Evolutionary conservation across 1,139 yeast species (phyloP).

Genomic region (Yamadazyma mexicana): DNA sequence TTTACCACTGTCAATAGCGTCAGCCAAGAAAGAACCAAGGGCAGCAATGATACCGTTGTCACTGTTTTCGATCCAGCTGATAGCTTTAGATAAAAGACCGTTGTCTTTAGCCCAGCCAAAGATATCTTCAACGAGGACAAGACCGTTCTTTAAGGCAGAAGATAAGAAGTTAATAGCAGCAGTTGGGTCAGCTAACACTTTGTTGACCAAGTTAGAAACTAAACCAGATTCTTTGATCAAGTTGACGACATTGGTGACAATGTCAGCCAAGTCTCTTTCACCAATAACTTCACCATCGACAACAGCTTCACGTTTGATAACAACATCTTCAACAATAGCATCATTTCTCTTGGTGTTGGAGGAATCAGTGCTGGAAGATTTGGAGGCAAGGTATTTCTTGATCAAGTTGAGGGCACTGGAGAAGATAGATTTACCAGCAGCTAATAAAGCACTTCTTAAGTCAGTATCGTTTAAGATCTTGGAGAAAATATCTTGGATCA

Average conservation of each 20-base stretch:
- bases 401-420: constrained; percentile 33
- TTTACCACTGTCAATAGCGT: constrained; percentile 28
- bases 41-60: constrained; percentile 23
- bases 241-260: constrained; percentile 27
- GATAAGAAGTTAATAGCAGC: constrained; percentile 35
- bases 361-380: constrained; percentile 14
- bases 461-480: constrained; percentile 33
- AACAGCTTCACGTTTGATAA: constrained; percentile 11
- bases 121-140: constrained; percentile 36
- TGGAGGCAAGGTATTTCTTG: constrained; percentile 21
- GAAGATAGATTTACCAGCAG: constrained; percentile 37
- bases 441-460: constrained; percentile 37
- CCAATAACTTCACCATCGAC: constrained; percentile 23
- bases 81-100: constrained; percentile 36
- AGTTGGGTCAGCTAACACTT: constrained; percentile 39
- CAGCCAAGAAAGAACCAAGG: constrained; percentile 21
- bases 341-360: constrained; percentile 4
- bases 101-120: constrained; percentile 40
- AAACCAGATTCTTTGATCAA: constrained; percentile 39
- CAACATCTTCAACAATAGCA: background rate
- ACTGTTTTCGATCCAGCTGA: constrained; percentile 29
- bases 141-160: constrained; percentile 35
- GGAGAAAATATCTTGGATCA: constrained; percentile 35
- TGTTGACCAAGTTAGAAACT: constrained; percentile 30
- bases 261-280: constrained; percentile 39